A percentile compares a stretch with the other conserved stretches of the same genome.
Conservation (phyloP, 1,284 basidiomycete genomes). For the Leccinum fallax region DNA sequence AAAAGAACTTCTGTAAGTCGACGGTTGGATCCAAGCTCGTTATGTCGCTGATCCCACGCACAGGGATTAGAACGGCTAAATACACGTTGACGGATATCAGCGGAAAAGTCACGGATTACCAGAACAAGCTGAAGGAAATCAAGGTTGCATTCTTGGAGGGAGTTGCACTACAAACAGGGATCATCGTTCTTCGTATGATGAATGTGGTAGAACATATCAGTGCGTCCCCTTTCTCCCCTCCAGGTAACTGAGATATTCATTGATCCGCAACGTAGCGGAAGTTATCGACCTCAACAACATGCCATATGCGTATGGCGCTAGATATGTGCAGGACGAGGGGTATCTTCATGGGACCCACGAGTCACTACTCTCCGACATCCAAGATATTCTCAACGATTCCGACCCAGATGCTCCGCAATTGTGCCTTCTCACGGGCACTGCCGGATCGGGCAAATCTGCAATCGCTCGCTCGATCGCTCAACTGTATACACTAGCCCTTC, state of each 20-base stretch:
- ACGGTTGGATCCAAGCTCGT: neutral
- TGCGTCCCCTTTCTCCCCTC: neutral
- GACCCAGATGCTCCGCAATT: neutral
- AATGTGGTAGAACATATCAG: neutral
- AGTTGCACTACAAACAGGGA: neutral
- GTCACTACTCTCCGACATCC: neutral
- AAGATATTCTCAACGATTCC: neutral
- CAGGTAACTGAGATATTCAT: neutral
- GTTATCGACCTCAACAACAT: neutral
- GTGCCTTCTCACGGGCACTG: neutral
- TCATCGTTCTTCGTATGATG: conserved; percentile 1
- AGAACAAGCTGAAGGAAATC: conserved; percentile 4
- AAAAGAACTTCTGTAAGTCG: conserved; percentile 3
- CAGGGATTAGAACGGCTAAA: neutral
- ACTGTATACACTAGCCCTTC: neutral
- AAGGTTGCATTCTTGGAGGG: conserved; percentile 3
- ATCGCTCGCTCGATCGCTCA: neutral
- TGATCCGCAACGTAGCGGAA: neutral
- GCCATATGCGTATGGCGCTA: neutral
- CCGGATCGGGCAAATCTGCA: neutral
- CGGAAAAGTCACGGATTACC: conserved; percentile 3
- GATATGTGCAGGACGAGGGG: neutral
- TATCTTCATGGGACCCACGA: neutral
- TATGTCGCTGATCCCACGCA: neutral
- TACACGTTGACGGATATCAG: neutral